Base-by-base conservation (phyloP, 2,329 filamentous ascomycete genomes). In the Bertia moriformis region DNA sequence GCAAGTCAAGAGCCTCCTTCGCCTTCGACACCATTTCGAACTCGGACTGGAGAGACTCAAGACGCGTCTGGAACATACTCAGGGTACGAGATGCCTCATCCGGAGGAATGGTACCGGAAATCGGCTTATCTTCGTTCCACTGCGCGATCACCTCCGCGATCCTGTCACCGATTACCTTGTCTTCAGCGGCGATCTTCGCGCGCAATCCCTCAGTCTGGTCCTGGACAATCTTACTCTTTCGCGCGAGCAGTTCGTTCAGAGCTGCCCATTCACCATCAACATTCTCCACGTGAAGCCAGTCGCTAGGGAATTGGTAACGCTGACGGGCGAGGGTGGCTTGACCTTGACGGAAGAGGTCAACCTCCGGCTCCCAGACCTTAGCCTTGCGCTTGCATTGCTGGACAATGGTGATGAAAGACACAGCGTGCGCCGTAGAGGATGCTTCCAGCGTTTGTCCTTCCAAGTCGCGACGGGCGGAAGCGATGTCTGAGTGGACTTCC, bases 361-460 rank as follows among this genome's bases (percentile, higher is more conserved):
- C 85, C 56, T 98, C 91, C 0, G 89, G 89, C 4, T 86, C 87
- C 91, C 91, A 98, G 3, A 81, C 66, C 58, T 87, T 89, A 39
- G 93, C 88, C 55, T 93, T 93, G 38, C 87, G 79, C 65, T 93
- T 93, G 63, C 87, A 95, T 52, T 85, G 85, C 61, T 98, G 91
- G 4, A 98, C 91, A 40, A 89, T 88, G 1, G 93, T 98, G 54
- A 99, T 98, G 60, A 98, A 98, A 27, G 91, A 86, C 3, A 99
- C 93, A 18, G 93, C 91, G 55, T 96, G 88, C 1, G 89, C 89
- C 3, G 91, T 99, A 1, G 91, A 96, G 3, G 85, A 89, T 15
- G 88, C 86, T 56, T 96, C 89, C 33, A 96, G 73, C 18, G 85
- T 89, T 54, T 95, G 88, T 24, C 81, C 74, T 60, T 99, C 93